Evolutionary conservation across 306 rosid genomes (phyloP), one percentile per base, ranked within the genome.

Genomic region (Dryas drummondii): DNA sequence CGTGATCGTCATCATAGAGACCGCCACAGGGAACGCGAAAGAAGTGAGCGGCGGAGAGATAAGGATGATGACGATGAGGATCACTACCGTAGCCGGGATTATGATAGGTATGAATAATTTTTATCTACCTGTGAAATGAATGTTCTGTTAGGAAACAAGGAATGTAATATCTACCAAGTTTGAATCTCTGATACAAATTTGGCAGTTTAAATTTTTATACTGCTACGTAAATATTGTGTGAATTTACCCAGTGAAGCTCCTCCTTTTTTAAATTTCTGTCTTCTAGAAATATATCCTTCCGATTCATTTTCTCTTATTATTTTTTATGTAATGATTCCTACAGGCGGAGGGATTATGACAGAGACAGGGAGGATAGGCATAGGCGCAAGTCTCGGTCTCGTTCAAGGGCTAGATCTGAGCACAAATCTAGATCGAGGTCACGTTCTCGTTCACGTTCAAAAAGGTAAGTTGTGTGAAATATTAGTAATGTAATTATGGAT

Each of bases 391-490:
- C 98, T 63, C 89, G 89, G 14, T 89, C 93, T 27, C 84, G 45
- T 61, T 80, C 94, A 19, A 74, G 48, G 79, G 93, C 80, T 76
- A 88, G 85, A 77, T 87, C 97, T 68, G 97, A 91, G 81, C 98
- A 79, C 75, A 84, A 82, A 66, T 90, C 82, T 47, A 64, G 56
- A 71, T 85, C 98, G 32, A 84, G 90, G 75, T 91, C 98, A 1
- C 93, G 94, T 6, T 91, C 98, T 37, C 96, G 97, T 7, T 87
- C 98, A n/a, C 96, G 96, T 60, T 94, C 98, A 26, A 94, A 94
- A 87, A 94, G 98, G 98, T 94, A 76, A 65, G 63, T 42, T 72
- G 13, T 59, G 15, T 5, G 58, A 58, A 50, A 61, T 4, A 8
- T 27, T 60, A 17, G 54, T 40, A 40, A 41, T 69, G 19, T 44